These are phyloP conservation scores for Tolypocladium tropicale DNA, from an alignment of 2,329 filamentous ascomycete species.

Conservation along the genomic window DNA sequence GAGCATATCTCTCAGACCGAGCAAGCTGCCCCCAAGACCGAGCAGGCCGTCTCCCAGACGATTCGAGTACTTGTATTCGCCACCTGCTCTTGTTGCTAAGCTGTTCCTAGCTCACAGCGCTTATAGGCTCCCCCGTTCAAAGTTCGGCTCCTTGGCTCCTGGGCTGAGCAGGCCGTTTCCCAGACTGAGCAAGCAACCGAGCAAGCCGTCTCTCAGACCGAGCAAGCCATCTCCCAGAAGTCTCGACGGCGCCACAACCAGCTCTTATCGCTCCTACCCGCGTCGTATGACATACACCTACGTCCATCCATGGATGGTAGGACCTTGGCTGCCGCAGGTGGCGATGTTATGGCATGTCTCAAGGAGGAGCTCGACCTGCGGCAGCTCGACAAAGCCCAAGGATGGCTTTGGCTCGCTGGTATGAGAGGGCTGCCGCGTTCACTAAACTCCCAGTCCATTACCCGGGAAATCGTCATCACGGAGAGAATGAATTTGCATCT, in stretches of 20 bases:
- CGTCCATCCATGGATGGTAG: no score
- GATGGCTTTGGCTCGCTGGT: background rate
- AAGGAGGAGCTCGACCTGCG: constrained; percentile 6
- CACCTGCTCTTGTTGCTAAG: background rate
- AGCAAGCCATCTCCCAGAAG: background rate
- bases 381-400: constrained; percentile 5
- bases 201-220: no score
- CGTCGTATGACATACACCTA: constrained; percentile 13
- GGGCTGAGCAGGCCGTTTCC: no score
- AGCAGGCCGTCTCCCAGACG: no score
- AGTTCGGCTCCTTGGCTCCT: background rate
- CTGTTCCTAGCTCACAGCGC: background rate
- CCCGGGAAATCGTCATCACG: constrained; percentile 14
- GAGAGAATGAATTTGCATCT: constrained; percentile 22
- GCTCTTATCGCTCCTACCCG: constrained; percentile 24
- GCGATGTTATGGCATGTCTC: constrained; percentile 1
- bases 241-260: background rate
- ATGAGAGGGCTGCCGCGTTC: constrained; percentile 10
- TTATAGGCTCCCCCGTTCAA: background rate
- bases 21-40: no score
- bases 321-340: constrained; percentile 1
- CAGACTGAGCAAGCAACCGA: no score
- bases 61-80: background rate
- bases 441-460: constrained; percentile 16
- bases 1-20: no score